Conservation (phyloP, 1,284 basidiomycete species). For the Hortiboletus rubellus region DNA sequence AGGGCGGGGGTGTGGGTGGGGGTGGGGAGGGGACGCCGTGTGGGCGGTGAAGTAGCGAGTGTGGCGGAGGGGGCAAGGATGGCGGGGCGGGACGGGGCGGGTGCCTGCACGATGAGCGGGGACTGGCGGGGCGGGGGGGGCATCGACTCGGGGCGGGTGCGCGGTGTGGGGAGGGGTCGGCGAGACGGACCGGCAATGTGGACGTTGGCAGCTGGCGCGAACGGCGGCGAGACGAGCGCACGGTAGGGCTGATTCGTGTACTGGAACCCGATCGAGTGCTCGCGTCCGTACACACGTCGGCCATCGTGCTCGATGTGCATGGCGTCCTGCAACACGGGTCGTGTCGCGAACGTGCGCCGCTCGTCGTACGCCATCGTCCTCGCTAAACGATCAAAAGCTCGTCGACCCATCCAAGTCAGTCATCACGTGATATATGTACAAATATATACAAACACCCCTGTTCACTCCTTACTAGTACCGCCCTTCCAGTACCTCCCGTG, state of each 20-base stretch:
- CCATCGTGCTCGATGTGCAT: slow-evolving; percentile 12
- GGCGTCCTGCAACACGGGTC: slow-evolving; percentile 5
- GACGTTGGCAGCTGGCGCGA: slow-evolving; percentile 5
- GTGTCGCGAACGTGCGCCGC: slow-evolving; percentile 12
- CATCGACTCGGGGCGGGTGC: slow-evolving; percentile 34
- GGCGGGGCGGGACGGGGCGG: slow-evolving; percentile 33
- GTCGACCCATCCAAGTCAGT: background rate
- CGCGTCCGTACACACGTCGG: slow-evolving; percentile 5
- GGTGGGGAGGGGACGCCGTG: slow-evolving; percentile 30
- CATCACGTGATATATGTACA: slow-evolving; percentile 19
- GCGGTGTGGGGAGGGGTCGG: slow-evolving; percentile 32
- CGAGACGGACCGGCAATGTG: slow-evolving; percentile 24
- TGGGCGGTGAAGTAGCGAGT: slow-evolving; percentile 11
- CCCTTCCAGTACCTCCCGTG: slow-evolving; percentile 42
- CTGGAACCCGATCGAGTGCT: slow-evolving; percentile 23
- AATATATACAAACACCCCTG: slow-evolving; percentile 29
- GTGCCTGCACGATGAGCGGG: slow-evolving; percentile 33
- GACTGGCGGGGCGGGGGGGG: slow-evolving; percentile 23
- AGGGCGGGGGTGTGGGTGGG: slow-evolving; percentile 30
- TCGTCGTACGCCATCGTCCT: slow-evolving; percentile 27
- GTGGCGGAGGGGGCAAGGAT: slow-evolving; percentile 26
- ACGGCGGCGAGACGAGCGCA: slow-evolving; percentile 3
- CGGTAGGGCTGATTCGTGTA: slow-evolving; percentile 13
- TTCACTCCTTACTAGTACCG: slow-evolving; percentile 13
- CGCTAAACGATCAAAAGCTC: slow-evolving; percentile 10